Evolutionary conservation across 371 early-diverging fungal genomes (phyloP).

Genomic region (Mucor racemosus): DNA sequence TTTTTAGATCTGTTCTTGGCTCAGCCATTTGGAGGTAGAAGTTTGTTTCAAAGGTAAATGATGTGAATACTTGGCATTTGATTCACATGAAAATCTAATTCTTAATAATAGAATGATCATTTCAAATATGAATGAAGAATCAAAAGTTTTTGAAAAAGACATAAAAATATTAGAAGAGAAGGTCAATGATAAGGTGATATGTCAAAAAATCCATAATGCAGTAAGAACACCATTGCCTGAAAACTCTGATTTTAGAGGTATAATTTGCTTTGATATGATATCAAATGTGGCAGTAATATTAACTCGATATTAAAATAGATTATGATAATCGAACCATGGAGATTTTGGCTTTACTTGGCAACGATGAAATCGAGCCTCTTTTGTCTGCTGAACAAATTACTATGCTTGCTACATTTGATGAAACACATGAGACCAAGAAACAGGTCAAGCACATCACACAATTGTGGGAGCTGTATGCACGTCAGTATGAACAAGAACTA

Average conservation of each 20-base stretch:
- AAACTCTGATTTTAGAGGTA: constrained; percentile 21
- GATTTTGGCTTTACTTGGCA: constrained; percentile 13
- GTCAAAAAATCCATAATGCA: constrained; percentile 59
- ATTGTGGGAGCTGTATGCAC: constrained; percentile 55
- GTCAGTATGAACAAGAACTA: constrained; percentile 61
- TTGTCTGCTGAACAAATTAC: constrained; percentile 11
- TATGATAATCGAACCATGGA: constrained; percentile 7
- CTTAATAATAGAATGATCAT: constrained; percentile 45
- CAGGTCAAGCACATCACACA: constrained; percentile 42
- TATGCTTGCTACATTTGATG: not conserved
- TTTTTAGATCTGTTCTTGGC: constrained; percentile 68
- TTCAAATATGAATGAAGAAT: constrained; percentile 64
- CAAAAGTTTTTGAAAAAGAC: constrained; percentile 54
- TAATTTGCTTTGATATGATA: not conserved
- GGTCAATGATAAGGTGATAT: constrained; percentile 49
- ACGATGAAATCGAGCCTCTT: constrained; percentile 19
- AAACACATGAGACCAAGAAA: constrained; percentile 4
- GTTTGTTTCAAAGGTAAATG: constrained; percentile 62
- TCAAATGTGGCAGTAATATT: not conserved
- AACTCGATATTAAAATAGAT: not conserved
- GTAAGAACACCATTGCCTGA: constrained; percentile 48
- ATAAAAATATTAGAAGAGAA: constrained; percentile 49
- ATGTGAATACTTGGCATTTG: not conserved
- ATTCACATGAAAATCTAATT: not conserved
- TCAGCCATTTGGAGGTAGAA: constrained; percentile 69